phyloP scores from a whole-genome alignment of 2,329 filamentous ascomycete genomes.

The Fonsecaea monophora region DNA sequence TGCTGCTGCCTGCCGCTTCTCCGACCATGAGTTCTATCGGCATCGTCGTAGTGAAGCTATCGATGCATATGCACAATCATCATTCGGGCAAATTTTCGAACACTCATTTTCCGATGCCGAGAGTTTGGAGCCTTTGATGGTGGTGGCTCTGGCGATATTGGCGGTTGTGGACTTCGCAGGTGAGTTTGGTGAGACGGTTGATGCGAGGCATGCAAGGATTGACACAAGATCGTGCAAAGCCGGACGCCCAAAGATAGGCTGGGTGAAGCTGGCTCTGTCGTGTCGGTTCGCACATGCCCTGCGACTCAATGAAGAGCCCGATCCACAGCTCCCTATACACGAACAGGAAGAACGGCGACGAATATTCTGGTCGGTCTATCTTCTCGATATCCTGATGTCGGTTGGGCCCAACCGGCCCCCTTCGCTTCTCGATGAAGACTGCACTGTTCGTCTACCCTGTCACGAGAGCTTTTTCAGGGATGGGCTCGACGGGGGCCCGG shows the following conservation, averaged over 20 bases:
- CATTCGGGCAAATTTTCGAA: conserved; percentile 46
- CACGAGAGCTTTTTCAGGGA: conserved; percentile 27
- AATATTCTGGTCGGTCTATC: conserved; percentile 95
- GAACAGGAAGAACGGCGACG: conserved; percentile 86
- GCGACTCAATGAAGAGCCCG: conserved; percentile 43
- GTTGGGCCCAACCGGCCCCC: conserved; percentile 90
- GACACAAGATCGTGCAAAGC: conserved; percentile 35
- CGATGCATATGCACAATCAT: conserved; percentile 42
- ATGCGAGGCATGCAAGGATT: conserved; percentile 38
- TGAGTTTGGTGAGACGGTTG: conserved; percentile 33
- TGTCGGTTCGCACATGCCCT: conserved; percentile 68
- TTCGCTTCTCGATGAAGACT: conserved; percentile 71
- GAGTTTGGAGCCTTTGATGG: conserved; percentile 45
- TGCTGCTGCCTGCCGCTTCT: conserved; percentile 46
- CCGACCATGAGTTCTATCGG: conserved; percentile 42
- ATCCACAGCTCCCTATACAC: conserved; percentile 55
- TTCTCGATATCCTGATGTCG: conserved; percentile 84
- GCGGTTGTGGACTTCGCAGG: conserved; percentile 50
- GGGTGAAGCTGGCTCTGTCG: conserved; percentile 48
- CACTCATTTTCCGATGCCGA: conserved; percentile 45
- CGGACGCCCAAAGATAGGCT: conserved; percentile 35
- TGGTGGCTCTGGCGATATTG: conserved; percentile 48
- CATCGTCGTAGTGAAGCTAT: conserved; percentile 37
- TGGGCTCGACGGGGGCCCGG: neutral
- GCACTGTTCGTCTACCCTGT: conserved; percentile 35